Conservation (phyloP, 208 protist genomes). For the Leishmania gerbilli region DNA sequence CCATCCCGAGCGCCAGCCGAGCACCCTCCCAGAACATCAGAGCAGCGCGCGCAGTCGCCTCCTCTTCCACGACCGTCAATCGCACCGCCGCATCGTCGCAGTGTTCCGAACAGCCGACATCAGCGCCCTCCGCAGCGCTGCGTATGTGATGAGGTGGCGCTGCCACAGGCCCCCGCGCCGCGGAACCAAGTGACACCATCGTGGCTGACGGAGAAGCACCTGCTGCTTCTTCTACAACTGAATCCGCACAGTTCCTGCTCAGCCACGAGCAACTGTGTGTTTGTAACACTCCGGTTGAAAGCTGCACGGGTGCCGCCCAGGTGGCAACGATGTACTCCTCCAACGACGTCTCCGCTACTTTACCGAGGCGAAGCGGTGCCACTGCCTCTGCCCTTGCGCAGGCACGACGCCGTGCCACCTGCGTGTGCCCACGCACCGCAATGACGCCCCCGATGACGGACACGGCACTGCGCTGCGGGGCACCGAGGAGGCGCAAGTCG, state of each 20-base stretch:
- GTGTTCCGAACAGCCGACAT: neutral
- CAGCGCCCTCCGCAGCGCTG: neutral
- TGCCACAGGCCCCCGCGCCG: neutral
- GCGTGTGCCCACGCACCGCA: slow-evolving; percentile 27
- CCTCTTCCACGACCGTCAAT: slow-evolving; percentile 26
- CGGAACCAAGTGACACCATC: neutral
- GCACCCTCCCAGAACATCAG: slow-evolving; percentile 40
- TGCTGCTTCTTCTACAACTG: neutral
- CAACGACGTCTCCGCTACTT: slow-evolving; percentile 3
- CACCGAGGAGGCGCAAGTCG: slow-evolving; percentile 7
- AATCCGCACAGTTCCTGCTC: neutral
- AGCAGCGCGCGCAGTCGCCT: slow-evolving; percentile 21
- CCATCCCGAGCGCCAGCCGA: slow-evolving; percentile 28
- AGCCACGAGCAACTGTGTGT: neutral
- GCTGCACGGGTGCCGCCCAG: slow-evolving; percentile 14
- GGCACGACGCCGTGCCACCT: slow-evolving; percentile 9
- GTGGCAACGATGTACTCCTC: slow-evolving; percentile 34
- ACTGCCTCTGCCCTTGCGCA: neutral
- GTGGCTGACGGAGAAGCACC: neutral
- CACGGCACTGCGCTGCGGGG: neutral
- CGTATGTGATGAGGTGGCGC: neutral
- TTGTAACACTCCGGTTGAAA: neutral
- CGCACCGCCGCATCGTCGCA: neutral
- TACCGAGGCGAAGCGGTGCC: neutral
- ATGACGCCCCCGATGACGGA: slow-evolving; percentile 37